Base-by-base conservation (phyloP, 768 basidiomycete genomes). In the Lentinula edodes region DNA sequence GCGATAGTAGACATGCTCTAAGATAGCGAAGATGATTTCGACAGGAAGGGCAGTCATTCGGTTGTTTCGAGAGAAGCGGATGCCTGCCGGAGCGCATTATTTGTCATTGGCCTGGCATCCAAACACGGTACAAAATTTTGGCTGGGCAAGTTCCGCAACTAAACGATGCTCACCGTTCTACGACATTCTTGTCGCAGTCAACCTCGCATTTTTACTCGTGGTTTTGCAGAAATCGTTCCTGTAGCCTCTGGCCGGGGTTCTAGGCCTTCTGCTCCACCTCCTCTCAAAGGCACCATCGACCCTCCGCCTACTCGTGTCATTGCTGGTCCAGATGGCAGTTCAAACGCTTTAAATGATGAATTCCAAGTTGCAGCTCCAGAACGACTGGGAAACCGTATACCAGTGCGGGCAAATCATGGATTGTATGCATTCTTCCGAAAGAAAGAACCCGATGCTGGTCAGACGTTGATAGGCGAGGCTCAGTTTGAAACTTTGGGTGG, bases 361-460 rank as follows among this genome's bases (percentile, higher is more conserved):
- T 10, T n/a, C n/a, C 39, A 42, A 58, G 32, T 43, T 16, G 54
- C 51, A 43, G 45, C 48, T 10, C 34, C 48, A 15, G 48, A 7
- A 16, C 41, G 48, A 36, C 38, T 52, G 9, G 59, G 59, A 15
- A 60, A 60, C 39, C 56, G 62, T 20, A 42, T 62, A 32, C 55
- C 57, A 13, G 35, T 41, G 28, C 35, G 34, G 7, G 58, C 51
- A 10, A 38, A 59, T 57, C 61, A 64, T 43, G 61, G 60, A 28
- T 38, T 62, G 23, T 61, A 64, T 62, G 62, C 51, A 5, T 63
- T 63, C 43, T 63, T 63, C 34, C 57, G 62, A 16, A 43, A 55
- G 23, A 63, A 39, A 35, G 36, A 46, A 50, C 59, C 48, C 10
- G 50, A 7, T 28, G 16, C 34, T n/a, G 53, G 53, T 12, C 39